Conservation (phyloP, 1,139 yeast species). For the Diutina mesorugosa region DNA sequence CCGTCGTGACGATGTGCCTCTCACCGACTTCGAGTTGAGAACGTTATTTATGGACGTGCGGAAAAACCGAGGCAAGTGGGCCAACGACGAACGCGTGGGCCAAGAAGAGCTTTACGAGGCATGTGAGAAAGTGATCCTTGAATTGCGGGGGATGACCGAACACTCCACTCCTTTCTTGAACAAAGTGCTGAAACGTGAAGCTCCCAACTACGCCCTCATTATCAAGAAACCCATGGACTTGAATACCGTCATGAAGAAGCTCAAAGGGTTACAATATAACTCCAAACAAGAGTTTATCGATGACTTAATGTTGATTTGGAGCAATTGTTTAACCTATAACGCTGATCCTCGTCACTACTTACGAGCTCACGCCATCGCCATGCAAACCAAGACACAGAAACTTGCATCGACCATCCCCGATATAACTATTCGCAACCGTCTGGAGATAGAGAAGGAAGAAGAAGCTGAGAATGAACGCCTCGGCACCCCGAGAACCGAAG, state of each 20-base stretch:
- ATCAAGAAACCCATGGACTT: conserved; percentile 95
- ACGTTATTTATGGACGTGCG: conserved; percentile 84
- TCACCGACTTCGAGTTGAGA: conserved; percentile 79
- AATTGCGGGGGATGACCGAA: conserved; percentile 83
- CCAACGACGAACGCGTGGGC: conserved; percentile 83
- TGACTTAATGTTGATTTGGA: conserved; percentile 91
- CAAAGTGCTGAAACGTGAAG: conserved; percentile 91
- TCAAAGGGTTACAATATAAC: conserved; percentile 67
- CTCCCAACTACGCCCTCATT: conserved; percentile 86
- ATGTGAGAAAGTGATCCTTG: conserved; percentile 87
- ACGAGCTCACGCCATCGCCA: conserved; percentile 86
- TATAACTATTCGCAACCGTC: conserved; percentile 63
- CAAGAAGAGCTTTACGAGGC: conserved; percentile 97
- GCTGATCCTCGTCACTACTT: conserved; percentile 91
- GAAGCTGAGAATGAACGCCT: conserved; percentile 12
- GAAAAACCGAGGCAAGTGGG: conserved; percentile 95
- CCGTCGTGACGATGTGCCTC: conserved; percentile 57
- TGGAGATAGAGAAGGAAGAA: conserved; percentile 79
- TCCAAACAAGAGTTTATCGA: conserved; percentile 85
- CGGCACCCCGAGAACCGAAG: conserved; percentile 6
- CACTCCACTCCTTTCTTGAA: conserved; percentile 94
- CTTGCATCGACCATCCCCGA: conserved; percentile 82
- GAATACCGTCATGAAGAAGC: conserved; percentile 83
- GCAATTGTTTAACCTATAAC: conserved; percentile 82
- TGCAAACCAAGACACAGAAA: conserved; percentile 78